Conservation (phyloP, 2,329 filamentous ascomycete species). For the Aureobasidium pullulans region DNA sequence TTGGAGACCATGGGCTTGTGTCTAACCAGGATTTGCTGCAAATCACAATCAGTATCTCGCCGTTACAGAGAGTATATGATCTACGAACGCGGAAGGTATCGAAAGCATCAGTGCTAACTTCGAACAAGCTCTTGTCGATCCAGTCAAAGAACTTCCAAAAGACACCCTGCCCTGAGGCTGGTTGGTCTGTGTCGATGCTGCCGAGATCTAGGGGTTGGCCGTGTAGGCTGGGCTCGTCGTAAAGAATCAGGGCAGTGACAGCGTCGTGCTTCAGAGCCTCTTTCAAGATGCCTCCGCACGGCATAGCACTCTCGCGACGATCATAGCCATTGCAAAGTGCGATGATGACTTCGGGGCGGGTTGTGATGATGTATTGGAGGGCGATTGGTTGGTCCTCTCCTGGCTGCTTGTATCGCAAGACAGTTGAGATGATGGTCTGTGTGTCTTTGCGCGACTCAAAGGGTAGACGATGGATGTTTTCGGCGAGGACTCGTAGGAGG, state of each 20-base stretch:
- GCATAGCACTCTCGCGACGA: constrained; percentile 82
- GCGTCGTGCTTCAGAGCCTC: constrained; percentile 89
- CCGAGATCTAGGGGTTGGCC: constrained; percentile 69
- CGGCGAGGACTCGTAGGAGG: constrained; percentile 74
- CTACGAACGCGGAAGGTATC: constrained; percentile 80
- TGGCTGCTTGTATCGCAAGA: constrained; percentile 78
- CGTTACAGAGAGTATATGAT: not conserved
- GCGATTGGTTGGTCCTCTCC: constrained; percentile 68
- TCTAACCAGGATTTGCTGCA: constrained; percentile 81
- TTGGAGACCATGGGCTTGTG: constrained; percentile 87
- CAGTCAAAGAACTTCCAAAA: constrained; percentile 98
- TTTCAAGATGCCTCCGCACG: constrained; percentile 80
- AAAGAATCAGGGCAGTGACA: constrained; percentile 82
- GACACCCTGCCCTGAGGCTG: constrained; percentile 71
- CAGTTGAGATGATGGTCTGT: constrained; percentile 91
- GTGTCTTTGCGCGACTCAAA: constrained; percentile 96
- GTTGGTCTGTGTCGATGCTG: constrained; percentile 67
- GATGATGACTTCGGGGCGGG: constrained; percentile 77
- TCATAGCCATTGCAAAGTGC: constrained; percentile 86
- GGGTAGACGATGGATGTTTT: constrained; percentile 74
- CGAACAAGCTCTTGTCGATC: constrained; percentile 94
- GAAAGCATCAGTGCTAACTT: constrained; percentile 95
- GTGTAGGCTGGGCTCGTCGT: constrained; percentile 72
- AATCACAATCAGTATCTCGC: not conserved
- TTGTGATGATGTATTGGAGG: constrained; percentile 79